Base-by-base conservation (phyloP, 176 grass and related monocot genomes). In the Phyllostachys edulis region DNA sequence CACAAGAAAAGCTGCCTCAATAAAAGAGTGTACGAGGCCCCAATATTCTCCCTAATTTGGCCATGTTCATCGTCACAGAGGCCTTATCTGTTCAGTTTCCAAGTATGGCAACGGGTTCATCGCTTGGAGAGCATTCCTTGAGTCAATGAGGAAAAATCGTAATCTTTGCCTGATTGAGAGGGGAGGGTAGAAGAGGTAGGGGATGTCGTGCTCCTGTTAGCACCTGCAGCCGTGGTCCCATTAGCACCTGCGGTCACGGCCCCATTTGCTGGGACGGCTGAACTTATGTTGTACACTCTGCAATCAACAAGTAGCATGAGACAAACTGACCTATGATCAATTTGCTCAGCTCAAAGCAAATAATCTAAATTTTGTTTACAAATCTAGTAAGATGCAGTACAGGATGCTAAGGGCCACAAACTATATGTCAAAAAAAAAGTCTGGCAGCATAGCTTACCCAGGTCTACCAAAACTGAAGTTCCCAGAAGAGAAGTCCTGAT, bases 111-210 rank as follows among this genome's bases (percentile, higher is more conserved):
- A 24, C 61, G 32, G 1, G 3, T 79, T 99, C 88, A 99, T 50
- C 88, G 69, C 78, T 92, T 99, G 70, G 84, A 79, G 66, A 99
- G 85, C 89, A 99, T 88, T 72, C 88, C 93, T 80, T 94, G 93
- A 60, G 97, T 99, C 73, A 99, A 94, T 1, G 93, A 92, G 29
- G 97, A 99, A 76, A 99, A 99, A 56, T 99, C 97, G 4, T 91
- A 94, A 29, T 99, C 93, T 78, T 89, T 87, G 77, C 83, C 97
- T 34, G 93, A 89, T 61, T 83, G 90, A 37, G 80, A 85, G 17
- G 96, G 83, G 39, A 87, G 27, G 60, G 78, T 64, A 80, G 86
- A 86, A 18, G 90, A 83, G 59, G 91, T 67, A 67, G 91, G 10
- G 15, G 86, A 71, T 15, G 76, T 18, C 13, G 86, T 75, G 18